A percentile compares a stretch with the other conserved stretches of the same genome.
Evolutionary conservation across 2,329 filamentous ascomycete species (phyloP).

Genomic region (Epichloe scottii): DNA sequence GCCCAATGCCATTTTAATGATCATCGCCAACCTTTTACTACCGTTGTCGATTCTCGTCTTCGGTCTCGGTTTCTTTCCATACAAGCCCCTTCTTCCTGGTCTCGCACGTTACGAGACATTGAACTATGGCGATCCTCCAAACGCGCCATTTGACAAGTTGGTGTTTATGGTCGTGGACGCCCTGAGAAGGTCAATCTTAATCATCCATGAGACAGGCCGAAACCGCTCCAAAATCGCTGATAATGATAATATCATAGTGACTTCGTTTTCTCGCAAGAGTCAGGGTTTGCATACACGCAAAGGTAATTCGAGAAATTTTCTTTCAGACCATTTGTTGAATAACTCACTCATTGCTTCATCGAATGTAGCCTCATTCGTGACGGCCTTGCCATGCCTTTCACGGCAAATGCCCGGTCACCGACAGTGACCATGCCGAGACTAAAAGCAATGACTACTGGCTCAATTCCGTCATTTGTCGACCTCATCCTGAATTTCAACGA

Average conservation of each 20-base stretch:
- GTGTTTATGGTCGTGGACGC: constrained; percentile 98
- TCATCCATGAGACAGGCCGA: background rate
- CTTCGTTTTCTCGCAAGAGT: constrained; percentile 74
- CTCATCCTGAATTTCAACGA: constrained; percentile 95
- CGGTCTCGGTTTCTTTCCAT: constrained; percentile 89
- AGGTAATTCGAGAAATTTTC: constrained; percentile 38
- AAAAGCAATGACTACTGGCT: constrained; percentile 94
- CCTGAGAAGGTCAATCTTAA: constrained; percentile 55
- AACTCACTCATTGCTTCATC: constrained; percentile 5
- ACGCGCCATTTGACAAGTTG: constrained; percentile 71
- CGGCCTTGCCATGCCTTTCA: constrained; percentile 82
- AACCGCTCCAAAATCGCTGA: background rate
- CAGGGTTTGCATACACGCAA: constrained; percentile 81
- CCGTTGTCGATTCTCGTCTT: constrained; percentile 65
- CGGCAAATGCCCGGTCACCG: constrained; percentile 87
- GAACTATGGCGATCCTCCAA: constrained; percentile 42
- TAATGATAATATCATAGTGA: constrained; percentile 45
- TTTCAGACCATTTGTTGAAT: background rate
- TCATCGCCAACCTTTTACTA: constrained; percentile 63
- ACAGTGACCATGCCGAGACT: constrained; percentile 97
- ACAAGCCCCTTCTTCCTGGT: constrained; percentile 86
- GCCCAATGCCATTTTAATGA: constrained; percentile 33
- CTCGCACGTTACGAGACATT: constrained; percentile 55
- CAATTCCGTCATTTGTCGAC: constrained; percentile 95
- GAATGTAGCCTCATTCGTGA: constrained; percentile 62